Conservation (phyloP, 2,329 filamentous ascomycete genomes). For the Stachybotrys chartarum region DNA sequence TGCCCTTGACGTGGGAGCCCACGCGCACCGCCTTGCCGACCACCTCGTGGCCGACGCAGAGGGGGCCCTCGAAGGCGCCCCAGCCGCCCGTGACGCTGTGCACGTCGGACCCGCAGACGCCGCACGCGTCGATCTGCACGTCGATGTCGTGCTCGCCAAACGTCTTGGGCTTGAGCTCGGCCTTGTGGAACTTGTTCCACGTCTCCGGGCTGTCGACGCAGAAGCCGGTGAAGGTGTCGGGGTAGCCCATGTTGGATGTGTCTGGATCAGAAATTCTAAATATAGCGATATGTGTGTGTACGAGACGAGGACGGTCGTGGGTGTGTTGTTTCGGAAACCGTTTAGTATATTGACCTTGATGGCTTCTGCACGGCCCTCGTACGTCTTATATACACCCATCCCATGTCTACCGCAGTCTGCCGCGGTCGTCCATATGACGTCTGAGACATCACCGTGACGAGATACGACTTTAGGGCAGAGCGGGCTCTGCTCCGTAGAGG, state of each 20-base stretch:
- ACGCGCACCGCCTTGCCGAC: conserved; percentile 46
- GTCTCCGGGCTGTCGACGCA: conserved; percentile 32
- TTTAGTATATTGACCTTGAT: not conserved
- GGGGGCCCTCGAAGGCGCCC: conserved; percentile 37
- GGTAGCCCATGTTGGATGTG: conserved; percentile 30
- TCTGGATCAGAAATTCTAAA: not conserved
- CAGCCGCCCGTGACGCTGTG: conserved; percentile 52
- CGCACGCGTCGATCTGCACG: conserved; percentile 64
- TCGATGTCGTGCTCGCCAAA: conserved; percentile 42
- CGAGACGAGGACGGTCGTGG: not conserved
- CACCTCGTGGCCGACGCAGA: conserved; percentile 53
- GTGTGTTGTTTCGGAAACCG: too few relatives aligned
- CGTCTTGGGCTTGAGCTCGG: conserved; percentile 28
- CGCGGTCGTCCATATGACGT: not conserved
- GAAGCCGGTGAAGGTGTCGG: conserved; percentile 36
- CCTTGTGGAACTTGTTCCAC: conserved; percentile 33
- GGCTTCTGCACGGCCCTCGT: not conserved
- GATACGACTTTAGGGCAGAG: not conserved
- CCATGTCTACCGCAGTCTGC: not conserved
- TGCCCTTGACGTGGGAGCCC: conserved; percentile 34
- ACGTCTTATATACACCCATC: not conserved
- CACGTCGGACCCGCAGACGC: conserved; percentile 55
- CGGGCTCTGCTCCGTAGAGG: not conserved
- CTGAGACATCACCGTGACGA: not conserved
- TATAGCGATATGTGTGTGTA: not conserved